Conservation (phyloP, 2,329 filamentous ascomycete species). For the Monilinia fructigena region DNA sequence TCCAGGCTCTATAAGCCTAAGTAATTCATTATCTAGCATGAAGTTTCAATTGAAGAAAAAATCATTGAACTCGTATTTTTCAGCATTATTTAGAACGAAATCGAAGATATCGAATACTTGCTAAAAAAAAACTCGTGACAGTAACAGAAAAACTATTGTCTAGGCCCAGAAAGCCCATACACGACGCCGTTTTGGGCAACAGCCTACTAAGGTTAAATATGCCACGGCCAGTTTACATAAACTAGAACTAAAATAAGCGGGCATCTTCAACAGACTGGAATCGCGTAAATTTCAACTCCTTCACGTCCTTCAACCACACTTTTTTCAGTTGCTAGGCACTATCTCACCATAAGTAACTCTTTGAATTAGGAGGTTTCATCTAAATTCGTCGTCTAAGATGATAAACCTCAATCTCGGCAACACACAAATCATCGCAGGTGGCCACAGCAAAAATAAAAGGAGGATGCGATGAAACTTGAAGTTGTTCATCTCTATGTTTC, state of each 20-base stretch:
- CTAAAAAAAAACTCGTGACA: too few relatives aligned
- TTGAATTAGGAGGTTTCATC: not conserved
- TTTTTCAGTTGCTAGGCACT: not conserved
- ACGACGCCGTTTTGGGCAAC: not conserved
- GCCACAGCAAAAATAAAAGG: not conserved
- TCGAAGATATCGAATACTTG: not conserved
- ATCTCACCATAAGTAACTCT: not conserved
- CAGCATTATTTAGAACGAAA: not conserved
- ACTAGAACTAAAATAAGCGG: not conserved
- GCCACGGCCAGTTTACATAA: not conserved
- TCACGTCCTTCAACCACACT: not conserved
- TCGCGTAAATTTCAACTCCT: not conserved
- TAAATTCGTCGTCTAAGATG: not conserved
- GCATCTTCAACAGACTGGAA: not conserved
- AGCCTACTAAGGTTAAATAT: not conserved
- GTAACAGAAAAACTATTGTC: too few relatives aligned
- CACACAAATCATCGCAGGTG: not conserved
- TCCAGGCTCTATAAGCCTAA: too few relatives aligned
- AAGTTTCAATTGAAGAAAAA: too few relatives aligned
- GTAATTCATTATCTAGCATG: too few relatives aligned
- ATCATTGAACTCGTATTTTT: slow-evolving; percentile 47
- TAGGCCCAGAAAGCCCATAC: not conserved
- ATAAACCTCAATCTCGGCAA: not conserved
- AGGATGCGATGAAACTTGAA: not conserved
- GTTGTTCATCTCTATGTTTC: not conserved